Evolutionary conservation across 2,329 filamentous ascomycete genomes (phyloP).

Genomic region (Fusarium phyllophilum): DNA sequence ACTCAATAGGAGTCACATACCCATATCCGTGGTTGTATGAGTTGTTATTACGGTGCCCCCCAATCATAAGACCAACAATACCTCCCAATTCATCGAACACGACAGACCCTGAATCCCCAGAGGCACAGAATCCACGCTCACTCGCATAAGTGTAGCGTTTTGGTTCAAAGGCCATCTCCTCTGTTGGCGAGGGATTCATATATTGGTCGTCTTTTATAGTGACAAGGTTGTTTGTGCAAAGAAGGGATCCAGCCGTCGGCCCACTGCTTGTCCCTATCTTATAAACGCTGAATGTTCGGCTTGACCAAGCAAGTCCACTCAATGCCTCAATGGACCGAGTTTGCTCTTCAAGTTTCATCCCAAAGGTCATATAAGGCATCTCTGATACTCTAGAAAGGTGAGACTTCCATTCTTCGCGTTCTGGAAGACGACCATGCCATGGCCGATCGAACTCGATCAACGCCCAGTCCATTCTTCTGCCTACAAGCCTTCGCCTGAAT

Average conservation of each 20-base stretch:
- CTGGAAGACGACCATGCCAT: background rate
- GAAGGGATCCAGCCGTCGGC: background rate
- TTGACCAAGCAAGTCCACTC: background rate
- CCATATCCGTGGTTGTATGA: background rate
- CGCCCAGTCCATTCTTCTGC: background rate
- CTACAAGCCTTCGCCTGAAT: background rate
- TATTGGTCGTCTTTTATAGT: background rate
- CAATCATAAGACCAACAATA: background rate
- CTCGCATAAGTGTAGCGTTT: rapidly evolving
- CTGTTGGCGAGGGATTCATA: background rate
- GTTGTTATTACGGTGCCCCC: background rate
- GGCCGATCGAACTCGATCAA: background rate
- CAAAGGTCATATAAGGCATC: background rate
- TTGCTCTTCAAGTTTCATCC: background rate
- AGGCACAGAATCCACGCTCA: background rate
- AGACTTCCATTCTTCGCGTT: background rate
- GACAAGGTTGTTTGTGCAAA: background rate
- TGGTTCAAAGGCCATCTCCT: background rate
- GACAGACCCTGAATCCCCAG: background rate
- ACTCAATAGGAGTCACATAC: background rate
- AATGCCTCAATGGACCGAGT: background rate
- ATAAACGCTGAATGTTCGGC: rapidly evolving
- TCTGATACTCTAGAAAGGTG: rapidly evolving
- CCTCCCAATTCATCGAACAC: background rate
- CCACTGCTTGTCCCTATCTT: background rate